Conservation (phyloP, 768 basidiomycete species). For the Leccinum subgranulosum region DNA sequence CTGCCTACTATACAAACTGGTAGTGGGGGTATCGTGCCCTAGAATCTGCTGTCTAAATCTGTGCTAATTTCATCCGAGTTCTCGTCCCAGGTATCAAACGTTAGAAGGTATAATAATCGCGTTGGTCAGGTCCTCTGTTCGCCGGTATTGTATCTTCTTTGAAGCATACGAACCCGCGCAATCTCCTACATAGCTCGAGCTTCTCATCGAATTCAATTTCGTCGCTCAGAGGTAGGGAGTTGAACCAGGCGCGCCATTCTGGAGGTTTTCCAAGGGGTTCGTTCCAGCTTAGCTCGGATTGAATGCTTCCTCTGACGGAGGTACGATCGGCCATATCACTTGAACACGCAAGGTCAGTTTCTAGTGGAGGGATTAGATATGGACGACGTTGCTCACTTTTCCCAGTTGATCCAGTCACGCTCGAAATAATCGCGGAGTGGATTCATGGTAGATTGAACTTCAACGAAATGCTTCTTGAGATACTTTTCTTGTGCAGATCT, state of each 20-base stretch:
- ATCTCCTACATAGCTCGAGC: slow-evolving; percentile 34
- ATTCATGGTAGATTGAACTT: slow-evolving; percentile 21
- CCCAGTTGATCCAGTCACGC: slow-evolving; percentile 65
- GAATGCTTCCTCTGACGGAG: slow-evolving; percentile 50
- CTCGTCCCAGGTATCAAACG: slow-evolving; percentile 18
- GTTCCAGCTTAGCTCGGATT: slow-evolving; percentile 48
- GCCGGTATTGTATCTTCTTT: slow-evolving; percentile 31
- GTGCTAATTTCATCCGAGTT: slow-evolving; percentile 8
- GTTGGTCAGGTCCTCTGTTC: slow-evolving; percentile 9
- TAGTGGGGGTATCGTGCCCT: slow-evolving; percentile 24
- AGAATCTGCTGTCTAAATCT: slow-evolving; percentile 18
- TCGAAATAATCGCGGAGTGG: slow-evolving; percentile 61
- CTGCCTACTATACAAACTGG: slow-evolving; percentile 27
- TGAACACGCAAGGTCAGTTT: slow-evolving; percentile 9
- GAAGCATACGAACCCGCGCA: slow-evolving; percentile 56
- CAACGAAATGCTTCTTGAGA: slow-evolving; percentile 20
- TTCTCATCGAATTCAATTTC: slow-evolving; percentile 19
- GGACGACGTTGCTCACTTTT: slow-evolving; percentile 45
- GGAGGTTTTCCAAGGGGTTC: slow-evolving; percentile 48
- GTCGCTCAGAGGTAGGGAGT: slow-evolving; percentile 19
- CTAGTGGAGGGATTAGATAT: neutral
- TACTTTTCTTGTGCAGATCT: slow-evolving; percentile 33
- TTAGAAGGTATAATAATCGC: slow-evolving; percentile 12
- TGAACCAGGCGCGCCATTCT: slow-evolving; percentile 53
- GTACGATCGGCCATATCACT: slow-evolving; percentile 80